Percentiles rank a stretch among this genome's conserved stretches.
Conservation (phyloP, 305 asterid species). For the Solanum hybrid region DNA sequence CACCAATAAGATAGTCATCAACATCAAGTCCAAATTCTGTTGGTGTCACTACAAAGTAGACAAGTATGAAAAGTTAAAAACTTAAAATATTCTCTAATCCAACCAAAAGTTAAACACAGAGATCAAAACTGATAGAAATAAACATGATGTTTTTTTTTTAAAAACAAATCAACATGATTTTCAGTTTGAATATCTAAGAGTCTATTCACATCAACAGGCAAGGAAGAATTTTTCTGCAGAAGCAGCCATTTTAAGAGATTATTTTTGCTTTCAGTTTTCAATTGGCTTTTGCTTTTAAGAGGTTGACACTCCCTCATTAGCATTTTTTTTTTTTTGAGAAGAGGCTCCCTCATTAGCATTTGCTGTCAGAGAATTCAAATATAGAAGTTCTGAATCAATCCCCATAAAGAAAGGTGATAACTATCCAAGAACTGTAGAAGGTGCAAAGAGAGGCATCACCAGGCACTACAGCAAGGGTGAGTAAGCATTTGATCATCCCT, state of each 20-base stretch:
- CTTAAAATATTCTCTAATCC: neutral
- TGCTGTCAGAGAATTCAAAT: neutral
- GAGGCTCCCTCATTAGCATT: neutral
- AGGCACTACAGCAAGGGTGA: neutral
- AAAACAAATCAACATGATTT: neutral
- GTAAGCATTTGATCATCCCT: neutral
- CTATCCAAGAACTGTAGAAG: neutral
- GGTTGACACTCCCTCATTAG: neutral
- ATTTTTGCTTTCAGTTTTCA: neutral
- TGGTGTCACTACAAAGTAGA: conserved; percentile 45
- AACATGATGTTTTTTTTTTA: neutral
- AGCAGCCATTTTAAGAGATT: neutral
- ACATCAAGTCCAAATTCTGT: conserved; percentile 73
- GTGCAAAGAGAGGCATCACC: neutral
- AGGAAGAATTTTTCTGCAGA: neutral
- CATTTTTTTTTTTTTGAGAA: neutral
- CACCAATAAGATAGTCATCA: conserved; percentile 85
- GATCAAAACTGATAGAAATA: neutral
- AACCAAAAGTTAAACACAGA: neutral
- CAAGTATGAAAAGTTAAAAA: conserved; percentile 3
- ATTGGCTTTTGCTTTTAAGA: neutral
- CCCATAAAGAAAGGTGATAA: neutral
- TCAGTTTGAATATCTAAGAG: neutral
- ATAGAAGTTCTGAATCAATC: neutral
- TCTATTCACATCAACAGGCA: neutral